Evolutionary conservation across 2,329 filamentous ascomycete genomes (phyloP).

Genomic region (Chrysoporthe puriensis): DNA sequence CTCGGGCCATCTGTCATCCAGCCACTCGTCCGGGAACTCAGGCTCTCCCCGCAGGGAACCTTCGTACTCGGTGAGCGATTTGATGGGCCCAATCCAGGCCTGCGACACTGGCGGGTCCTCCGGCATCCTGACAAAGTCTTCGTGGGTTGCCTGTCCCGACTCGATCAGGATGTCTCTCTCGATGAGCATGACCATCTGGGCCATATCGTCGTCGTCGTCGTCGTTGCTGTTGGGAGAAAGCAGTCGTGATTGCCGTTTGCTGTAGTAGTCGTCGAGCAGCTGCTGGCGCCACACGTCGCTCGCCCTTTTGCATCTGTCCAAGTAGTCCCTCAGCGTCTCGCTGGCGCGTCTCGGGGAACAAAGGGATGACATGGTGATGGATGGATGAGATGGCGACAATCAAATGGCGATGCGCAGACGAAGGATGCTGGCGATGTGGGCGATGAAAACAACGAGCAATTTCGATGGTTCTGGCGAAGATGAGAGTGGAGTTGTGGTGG

Average conservation of each 20-base stretch:
- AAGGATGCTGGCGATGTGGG: too few species aligned
- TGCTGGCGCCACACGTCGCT: not conserved
- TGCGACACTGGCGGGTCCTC: not conserved
- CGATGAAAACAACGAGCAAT: too few species aligned
- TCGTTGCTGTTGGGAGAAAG: not conserved
- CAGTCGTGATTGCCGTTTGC: not conserved
- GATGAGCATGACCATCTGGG: not conserved
- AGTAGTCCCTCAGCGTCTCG: too few species aligned
- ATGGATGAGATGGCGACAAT: too few species aligned
- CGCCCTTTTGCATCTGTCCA: not conserved
- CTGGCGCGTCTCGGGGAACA: too few species aligned
- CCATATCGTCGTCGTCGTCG: not conserved
- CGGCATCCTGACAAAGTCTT: not conserved
- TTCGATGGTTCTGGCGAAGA: too few species aligned
- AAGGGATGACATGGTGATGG: too few species aligned
- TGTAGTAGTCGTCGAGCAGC: not conserved
- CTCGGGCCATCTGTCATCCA: not conserved
- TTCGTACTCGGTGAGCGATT: not conserved
- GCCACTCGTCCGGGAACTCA: not conserved
- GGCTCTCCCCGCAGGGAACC: not conserved
- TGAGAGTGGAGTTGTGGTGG: too few species aligned
- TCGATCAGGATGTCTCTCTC: conserved; percentile 7
- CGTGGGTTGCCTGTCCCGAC: not conserved
- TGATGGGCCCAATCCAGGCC: too few species aligned
- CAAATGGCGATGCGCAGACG: too few species aligned